Conservation (phyloP, 2,329 filamentous ascomycete genomes). For the Aspergillus sp. region DNA sequence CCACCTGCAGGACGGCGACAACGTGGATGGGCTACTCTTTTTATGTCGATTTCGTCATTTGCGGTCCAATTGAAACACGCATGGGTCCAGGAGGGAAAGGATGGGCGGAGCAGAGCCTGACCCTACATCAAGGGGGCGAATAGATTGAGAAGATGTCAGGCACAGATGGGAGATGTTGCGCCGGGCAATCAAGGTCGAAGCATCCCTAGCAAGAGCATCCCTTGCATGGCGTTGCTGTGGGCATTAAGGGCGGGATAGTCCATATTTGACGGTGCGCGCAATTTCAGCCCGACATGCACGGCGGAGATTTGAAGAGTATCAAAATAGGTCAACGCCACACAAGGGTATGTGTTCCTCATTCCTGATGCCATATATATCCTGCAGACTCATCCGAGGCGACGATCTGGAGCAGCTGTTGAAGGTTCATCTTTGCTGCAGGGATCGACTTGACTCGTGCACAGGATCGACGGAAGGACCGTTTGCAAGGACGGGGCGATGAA, state of each 20-base stretch:
- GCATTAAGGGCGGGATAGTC: constrained; percentile 3
- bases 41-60: constrained; percentile 25
- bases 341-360: not conserved
- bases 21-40: constrained; percentile 30
- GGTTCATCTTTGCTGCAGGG: not conserved
- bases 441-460: not conserved
- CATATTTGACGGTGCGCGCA: constrained; percentile 22
- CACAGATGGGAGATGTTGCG: constrained; percentile 12
- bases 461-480: not conserved
- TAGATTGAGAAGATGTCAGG: constrained; percentile 15
- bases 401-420: too few species aligned
- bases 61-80: constrained; percentile 31
- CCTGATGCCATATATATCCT: too few species aligned
- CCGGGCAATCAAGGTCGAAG: constrained; percentile 24
- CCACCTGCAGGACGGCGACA: constrained; percentile 27
- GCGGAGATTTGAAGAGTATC: constrained; percentile 12
- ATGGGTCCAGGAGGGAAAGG: constrained; percentile 15
- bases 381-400: too few species aligned
- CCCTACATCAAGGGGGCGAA: constrained; percentile 4
- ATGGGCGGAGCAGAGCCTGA: not conserved
- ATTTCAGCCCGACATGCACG: constrained; percentile 6
- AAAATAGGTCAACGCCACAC: constrained; percentile 10
- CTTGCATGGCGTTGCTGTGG: constrained; percentile 26
- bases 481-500: not conserved
- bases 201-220: constrained; percentile 22